Conservation (phyloP, 73 alveolate species). For the Urostyla sp. region DNA sequence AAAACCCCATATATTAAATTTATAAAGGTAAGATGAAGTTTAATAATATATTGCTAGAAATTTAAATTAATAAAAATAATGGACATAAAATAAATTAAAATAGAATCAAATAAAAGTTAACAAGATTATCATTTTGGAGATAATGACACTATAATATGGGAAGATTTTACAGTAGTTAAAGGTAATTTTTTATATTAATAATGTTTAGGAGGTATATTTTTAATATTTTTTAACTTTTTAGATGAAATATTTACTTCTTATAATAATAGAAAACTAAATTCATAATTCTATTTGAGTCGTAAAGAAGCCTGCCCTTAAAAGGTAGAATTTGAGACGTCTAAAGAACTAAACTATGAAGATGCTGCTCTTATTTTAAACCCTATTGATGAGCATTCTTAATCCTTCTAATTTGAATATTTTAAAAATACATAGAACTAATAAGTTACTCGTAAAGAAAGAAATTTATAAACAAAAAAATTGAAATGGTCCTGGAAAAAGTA, state of each 20-base stretch:
- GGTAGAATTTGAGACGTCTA: neutral
- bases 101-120: too few relatives aligned
- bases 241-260: slow-evolving; percentile 41
- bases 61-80: too few relatives aligned
- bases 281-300: slow-evolving; percentile 35
- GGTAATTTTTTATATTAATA: slow-evolving; percentile 23
- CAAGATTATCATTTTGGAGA: too few relatives aligned
- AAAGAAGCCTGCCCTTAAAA: neutral
- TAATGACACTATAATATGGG: slow-evolving; percentile 36
- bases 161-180: slow-evolving; percentile 17
- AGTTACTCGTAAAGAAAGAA: neutral
- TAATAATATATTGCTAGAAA: too few relatives aligned
- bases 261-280: slow-evolving; percentile 35
- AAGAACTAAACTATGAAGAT: slow-evolving; percentile 23
- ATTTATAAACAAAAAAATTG: neutral
- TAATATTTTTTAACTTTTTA: neutral
- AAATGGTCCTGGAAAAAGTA: slow-evolving; percentile 43
- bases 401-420: neutral
- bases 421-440: neutral
- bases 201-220: slow-evolving; percentile 5
- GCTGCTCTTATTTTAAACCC: slow-evolving; percentile 3
- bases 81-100: too few relatives aligned
- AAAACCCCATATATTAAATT: too few relatives aligned
- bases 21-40: too few relatives aligned
- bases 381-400: neutral